Base-by-base conservation (phyloP, 495 filamentous ascomycete genomes). In the Aspergillus nanangensis region DNA sequence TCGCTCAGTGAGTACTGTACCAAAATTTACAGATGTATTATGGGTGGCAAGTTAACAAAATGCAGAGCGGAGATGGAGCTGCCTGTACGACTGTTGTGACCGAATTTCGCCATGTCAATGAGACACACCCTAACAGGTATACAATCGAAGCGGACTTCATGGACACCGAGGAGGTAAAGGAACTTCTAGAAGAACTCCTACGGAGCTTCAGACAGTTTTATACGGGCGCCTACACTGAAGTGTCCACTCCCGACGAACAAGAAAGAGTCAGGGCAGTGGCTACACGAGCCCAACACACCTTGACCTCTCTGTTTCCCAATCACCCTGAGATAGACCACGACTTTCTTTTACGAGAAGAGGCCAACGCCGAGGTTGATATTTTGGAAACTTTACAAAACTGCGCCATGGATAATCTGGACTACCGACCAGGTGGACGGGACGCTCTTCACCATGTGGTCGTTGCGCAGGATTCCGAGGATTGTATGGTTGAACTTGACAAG, bases 51-150 rank as follows among this genome's bases (percentile, higher is more conserved):
- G 1, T 15, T 50, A 13, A 45, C 10, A 14, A 10, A 27, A 40
- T 40, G 32, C 29, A 65, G 64, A 58, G 54, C 35, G 50, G 56
- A n/a, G 48, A 51, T 24, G 61, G 56, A 0, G 17, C 37, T 1
- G 65, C 65, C 15, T 69, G 63, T 33, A 69, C 65, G 9, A 60
- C 50, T 5, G 63, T 69, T 3, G 56, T 61, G 1, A 66, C 56
- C 3, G 63, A 69, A 33, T 66, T 60, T 43, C 58, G 64, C 25
- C 13, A 53, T 14, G 14, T 51, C 0, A 48, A 67, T 50, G 53
- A 49, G 0, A 2, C 8, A 1, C 55, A 63, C 23, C 49, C 45
- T 0, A 14, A 44, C 0, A 38, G 42, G 0, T 69, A 51, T 19
- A 66, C 61, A 0, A 44, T 69, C 17, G 60, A 65, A 45, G 55